Conservation (phyloP, 2,329 filamentous ascomycete species). For the Exophiala oligosperma region DNA sequence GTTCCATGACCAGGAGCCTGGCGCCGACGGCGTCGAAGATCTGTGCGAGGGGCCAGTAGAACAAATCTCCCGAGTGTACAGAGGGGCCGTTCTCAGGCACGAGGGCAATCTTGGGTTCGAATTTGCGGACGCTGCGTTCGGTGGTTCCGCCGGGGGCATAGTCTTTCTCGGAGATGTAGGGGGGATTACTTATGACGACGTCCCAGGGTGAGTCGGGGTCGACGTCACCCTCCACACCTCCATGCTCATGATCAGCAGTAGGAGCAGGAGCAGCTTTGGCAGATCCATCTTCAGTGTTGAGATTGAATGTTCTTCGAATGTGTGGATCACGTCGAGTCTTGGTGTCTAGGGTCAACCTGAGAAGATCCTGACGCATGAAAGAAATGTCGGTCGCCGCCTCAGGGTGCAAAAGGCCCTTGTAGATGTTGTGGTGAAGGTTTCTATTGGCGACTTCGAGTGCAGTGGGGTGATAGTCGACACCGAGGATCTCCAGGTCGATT, state of each 20-base stretch:
- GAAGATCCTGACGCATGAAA: constrained; percentile 51
- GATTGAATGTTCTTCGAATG: constrained; percentile 1
- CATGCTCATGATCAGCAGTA: no score
- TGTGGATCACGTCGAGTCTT: neutral
- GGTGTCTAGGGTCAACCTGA: constrained; percentile 21
- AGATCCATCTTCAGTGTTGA: neutral
- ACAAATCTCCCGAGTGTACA: constrained; percentile 50
- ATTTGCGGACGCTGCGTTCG: constrained; percentile 70
- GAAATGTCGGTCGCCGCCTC: constrained; percentile 37
- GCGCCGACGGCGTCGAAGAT: constrained; percentile 54
- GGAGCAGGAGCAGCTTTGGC: no score
- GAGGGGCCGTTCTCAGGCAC: constrained; percentile 49
- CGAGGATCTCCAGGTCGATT: constrained; percentile 55
- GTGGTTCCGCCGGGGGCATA: constrained; percentile 62
- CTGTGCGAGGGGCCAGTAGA: constrained; percentile 66
- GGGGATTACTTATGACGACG: constrained; percentile 83
- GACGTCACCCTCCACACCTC: no score
- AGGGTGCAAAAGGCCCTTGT: constrained; percentile 29
- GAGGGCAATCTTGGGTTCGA: constrained; percentile 78
- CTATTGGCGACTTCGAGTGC: constrained; percentile 65
- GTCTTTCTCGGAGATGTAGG: constrained; percentile 73
- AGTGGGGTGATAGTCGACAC: constrained; percentile 68
- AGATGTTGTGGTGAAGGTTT: constrained; percentile 61
- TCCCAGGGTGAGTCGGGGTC: constrained; percentile 44
- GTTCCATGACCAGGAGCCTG: constrained; percentile 65